These are phyloP conservation scores for Xylariaceae sp. DNA, from an alignment of 2,329 filamentous ascomycete genomes.

Conservation along the genomic window DNA sequence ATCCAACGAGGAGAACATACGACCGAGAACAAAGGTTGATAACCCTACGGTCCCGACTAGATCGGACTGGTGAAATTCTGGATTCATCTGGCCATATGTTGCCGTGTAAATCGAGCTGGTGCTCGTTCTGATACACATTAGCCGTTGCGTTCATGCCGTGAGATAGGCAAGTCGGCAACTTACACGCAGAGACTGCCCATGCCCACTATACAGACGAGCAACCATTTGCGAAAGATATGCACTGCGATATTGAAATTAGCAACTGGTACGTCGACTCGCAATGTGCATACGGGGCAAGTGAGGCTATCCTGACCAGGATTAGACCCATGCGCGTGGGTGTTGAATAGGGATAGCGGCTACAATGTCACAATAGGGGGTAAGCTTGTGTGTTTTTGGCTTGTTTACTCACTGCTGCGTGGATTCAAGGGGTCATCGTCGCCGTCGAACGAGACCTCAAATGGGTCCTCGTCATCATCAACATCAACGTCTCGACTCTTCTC, in stretches of 20 bases:
- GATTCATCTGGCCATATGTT: conserved; percentile 70
- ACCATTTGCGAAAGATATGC: conserved; percentile 64
- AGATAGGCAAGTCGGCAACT: conserved; percentile 36
- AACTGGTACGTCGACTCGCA: background rate
- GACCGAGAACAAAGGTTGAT: conserved; percentile 75
- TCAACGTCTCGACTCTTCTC: conserved; percentile 8
- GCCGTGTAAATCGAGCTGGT: conserved; percentile 84
- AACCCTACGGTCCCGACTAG: conserved; percentile 74
- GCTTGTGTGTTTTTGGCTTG: too few relatives aligned
- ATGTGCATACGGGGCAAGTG: background rate
- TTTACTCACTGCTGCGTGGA: conserved; percentile 53
- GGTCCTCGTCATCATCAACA: conserved; percentile 33
- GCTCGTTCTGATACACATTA: conserved; percentile 55
- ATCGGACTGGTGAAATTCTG: conserved; percentile 65
- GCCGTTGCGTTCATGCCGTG: background rate
- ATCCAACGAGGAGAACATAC: conserved; percentile 48
- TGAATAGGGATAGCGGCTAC: background rate
- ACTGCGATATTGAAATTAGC: conserved; percentile 30
- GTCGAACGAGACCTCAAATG: conserved; percentile 70
- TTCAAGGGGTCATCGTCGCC: conserved; percentile 66
- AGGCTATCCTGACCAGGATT: background rate
- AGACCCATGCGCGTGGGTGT: background rate
- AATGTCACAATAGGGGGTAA: too few relatives aligned
- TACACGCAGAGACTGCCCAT: conserved; percentile 76
- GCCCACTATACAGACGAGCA: conserved; percentile 69